phyloP scores from a whole-genome alignment of 2,329 filamentous ascomycete species.

The Chaetomium strumarium region DNA sequence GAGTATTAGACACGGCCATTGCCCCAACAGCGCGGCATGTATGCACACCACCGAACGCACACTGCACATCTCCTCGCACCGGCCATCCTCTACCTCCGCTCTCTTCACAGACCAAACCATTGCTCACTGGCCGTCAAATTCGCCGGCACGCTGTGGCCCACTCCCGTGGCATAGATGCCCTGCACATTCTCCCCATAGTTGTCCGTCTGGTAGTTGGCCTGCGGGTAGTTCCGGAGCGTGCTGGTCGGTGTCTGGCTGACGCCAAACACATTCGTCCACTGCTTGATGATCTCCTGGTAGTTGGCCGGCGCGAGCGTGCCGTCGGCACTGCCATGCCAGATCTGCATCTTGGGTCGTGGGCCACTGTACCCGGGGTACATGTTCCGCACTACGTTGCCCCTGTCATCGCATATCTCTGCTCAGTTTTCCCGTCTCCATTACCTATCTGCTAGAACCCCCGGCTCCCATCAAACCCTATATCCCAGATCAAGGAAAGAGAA shows the following conservation, averaged over 20 bases:
- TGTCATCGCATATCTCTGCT: no score
- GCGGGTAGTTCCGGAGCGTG: conserved; percentile 31
- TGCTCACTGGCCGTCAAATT: conserved; percentile 27
- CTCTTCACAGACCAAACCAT: conserved; percentile 30
- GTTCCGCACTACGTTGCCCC: conserved; percentile 23
- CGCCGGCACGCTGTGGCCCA: conserved; percentile 25
- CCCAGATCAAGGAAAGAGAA: no score
- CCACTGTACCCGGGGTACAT: conserved; percentile 37
- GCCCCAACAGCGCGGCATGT: no score
- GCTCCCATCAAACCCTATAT: no score
- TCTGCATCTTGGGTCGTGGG: conserved; percentile 49
- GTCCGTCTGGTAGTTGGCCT: conserved; percentile 35
- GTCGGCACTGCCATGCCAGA: conserved; percentile 53
- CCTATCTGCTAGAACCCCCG: no score
- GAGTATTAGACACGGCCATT: no score
- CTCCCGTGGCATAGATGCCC: conserved; percentile 30
- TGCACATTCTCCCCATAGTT: conserved; percentile 35
- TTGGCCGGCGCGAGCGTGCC: conserved; percentile 47
- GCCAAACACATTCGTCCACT: conserved; percentile 43
- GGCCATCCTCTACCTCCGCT: background rate
- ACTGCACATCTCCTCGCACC: background rate
- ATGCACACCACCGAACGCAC: no score
- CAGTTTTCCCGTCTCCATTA: no score
- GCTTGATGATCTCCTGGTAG: conserved; percentile 48
- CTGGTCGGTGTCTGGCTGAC: conserved; percentile 27